Evolutionary conservation across 2,329 filamentous ascomycete genomes (phyloP).

Genomic region (Xylaria sp.): DNA sequence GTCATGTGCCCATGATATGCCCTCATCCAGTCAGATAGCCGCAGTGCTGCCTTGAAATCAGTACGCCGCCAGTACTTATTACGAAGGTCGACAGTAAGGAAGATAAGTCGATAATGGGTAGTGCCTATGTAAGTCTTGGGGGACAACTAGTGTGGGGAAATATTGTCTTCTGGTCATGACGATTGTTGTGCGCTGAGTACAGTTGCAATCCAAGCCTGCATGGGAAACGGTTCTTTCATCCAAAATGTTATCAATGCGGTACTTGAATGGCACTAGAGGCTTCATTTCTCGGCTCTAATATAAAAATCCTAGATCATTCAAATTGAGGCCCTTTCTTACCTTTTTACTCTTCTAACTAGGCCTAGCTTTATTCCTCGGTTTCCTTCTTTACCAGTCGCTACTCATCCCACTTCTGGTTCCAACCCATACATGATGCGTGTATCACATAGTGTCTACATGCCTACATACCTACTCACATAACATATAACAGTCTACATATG

Average conservation of each 20-base stretch:
- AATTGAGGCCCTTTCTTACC: not conserved
- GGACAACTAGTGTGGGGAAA: slow-evolving; percentile 20
- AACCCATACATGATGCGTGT: slow-evolving; percentile 4
- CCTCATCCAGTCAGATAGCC: slow-evolving; percentile 23
- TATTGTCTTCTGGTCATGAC: slow-evolving; percentile 7
- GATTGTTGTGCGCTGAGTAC: slow-evolving; percentile 1
- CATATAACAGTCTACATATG: slow-evolving; percentile 3
- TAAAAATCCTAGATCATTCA: slow-evolving; percentile 6
- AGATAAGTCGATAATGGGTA: not conserved
- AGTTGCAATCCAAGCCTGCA: slow-evolving; percentile 24
- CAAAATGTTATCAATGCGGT: not conserved
- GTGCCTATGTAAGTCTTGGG: slow-evolving; percentile 21
- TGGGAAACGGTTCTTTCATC: slow-evolving; percentile 23
- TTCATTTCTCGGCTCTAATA: slow-evolving; percentile 13
- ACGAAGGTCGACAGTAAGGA: not conserved
- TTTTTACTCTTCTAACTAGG: not conserved
- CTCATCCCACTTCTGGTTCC: slow-evolving; percentile 1
- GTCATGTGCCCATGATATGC: slow-evolving; percentile 33
- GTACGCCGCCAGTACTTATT: not conserved
- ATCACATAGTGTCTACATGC: slow-evolving; percentile 4
- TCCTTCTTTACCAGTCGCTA: not conserved
- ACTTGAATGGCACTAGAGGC: not conserved
- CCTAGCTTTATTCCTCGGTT: not conserved
- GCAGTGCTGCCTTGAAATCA: slow-evolving; percentile 11
- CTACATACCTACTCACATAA: no score